Base-by-base conservation (phyloP, 108 stramenopile genomes). In the Chaetoceros muelleri region DNA sequence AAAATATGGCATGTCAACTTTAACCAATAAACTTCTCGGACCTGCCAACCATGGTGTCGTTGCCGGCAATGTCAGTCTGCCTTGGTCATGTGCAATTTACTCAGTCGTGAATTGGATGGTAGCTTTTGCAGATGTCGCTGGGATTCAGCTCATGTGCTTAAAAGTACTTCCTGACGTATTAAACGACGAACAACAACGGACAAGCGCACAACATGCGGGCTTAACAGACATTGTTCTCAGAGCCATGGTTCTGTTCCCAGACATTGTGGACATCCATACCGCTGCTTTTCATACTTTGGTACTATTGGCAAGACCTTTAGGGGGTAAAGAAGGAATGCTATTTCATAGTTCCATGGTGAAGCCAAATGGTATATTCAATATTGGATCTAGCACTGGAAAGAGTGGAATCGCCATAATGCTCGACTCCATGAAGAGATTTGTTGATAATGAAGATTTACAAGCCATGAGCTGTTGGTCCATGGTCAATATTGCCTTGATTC, bases 391-490 rank as follows among this genome's bases (percentile, higher is more conserved):
- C 50, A 60, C 22, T 19, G 31, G 61, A 24, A 82, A 79, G 58
- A 87, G 72, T 64, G 87, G 90, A 22, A 87, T 92, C 51, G 80
- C 84, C 48, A 82, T 93, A 44, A 83, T 95, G 78, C 71, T 95
- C 27, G 86, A 85, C 55, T 84, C 87, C 23, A 93, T 95, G 91
- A 64, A 58, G 46, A 56, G 84, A 7, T 87, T 90, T 65, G 74
- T 66, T 25, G 65, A 72, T 19, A 74, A 90, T 55, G 85, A 71
- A 24, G 53, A 71, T 18, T 79, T 91, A n/a, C 91, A 91, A 61
- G 90, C 94, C 24, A 93, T 93, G 94, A 83, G 87, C 58, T 95
- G 94, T 64, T 95, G 94, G 94, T 80, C 84, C 10, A 56, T 95
- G 62, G 94, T 95, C 30, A 95, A 95, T 61, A 75, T 95, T 60